Conservation (phyloP, 1,139 yeast species). For the Saccharomyces hybrid region DNA sequence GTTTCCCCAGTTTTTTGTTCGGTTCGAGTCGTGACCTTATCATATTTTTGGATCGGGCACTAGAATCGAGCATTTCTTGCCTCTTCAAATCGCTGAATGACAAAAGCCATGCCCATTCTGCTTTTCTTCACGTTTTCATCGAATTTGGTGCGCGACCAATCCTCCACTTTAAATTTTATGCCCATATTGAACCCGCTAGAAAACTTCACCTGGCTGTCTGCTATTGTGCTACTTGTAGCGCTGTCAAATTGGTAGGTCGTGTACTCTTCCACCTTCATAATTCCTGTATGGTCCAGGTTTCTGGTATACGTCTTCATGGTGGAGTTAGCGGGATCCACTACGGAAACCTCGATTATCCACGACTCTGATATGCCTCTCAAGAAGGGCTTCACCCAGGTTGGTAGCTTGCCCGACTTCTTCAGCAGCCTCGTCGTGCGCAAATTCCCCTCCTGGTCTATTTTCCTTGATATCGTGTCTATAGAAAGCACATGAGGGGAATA, state of each 20-base stretch:
- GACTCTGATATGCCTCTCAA: constrained; percentile 66
- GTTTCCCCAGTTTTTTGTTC: background rate
- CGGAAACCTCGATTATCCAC: constrained; percentile 77
- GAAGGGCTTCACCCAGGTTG: constrained; percentile 71
- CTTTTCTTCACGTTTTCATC: constrained; percentile 60
- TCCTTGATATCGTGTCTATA: constrained; percentile 51
- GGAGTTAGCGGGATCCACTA: constrained; percentile 56
- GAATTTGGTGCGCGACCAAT: constrained; percentile 71
- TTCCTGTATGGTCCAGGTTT: constrained; percentile 76
- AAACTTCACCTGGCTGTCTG: constrained; percentile 52
- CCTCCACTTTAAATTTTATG: constrained; percentile 66
- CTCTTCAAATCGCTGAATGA: constrained; percentile 54
- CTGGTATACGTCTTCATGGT: constrained; percentile 66
- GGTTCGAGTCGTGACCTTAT: background rate
- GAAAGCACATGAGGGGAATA: constrained; percentile 83
- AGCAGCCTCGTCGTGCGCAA: constrained; percentile 69
- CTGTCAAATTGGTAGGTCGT: constrained; percentile 43
- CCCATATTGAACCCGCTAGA: constrained; percentile 53
- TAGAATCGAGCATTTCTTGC: constrained; percentile 7
- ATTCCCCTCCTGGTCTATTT: constrained; percentile 49
- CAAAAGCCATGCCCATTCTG: constrained; percentile 67
- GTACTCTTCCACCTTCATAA: constrained; percentile 73
- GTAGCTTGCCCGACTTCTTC: constrained; percentile 73
- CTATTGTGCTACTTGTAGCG: constrained; percentile 18
- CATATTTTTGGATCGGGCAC: background rate